These are phyloP conservation scores for Takashimella koratensis DNA, from an alignment of 1,284 basidiomycete species.

Conservation along the genomic window DNA sequence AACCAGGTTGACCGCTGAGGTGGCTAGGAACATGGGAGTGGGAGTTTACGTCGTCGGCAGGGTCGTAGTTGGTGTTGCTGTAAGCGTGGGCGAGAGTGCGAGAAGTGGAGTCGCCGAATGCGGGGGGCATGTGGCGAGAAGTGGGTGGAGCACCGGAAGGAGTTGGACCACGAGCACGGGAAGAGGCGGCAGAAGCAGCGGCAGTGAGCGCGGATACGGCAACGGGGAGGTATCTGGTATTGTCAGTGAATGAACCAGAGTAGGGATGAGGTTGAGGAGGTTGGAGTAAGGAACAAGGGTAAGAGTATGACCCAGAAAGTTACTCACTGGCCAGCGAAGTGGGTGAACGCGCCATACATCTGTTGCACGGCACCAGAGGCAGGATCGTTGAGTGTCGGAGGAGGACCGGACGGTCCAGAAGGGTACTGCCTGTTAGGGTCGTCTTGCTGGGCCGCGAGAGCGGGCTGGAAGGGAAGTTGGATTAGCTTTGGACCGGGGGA, in stretches of 20 bases:
- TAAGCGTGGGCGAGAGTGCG: conserved; percentile 5
- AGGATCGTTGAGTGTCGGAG: conserved; percentile 44
- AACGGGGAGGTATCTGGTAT: conserved; percentile 38
- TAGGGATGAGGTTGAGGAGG: neutral
- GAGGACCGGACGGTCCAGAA: conserved; percentile 19
- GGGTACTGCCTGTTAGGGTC: conserved; percentile 11
- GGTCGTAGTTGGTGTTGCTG: neutral
- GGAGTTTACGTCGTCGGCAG: conserved; percentile 2
- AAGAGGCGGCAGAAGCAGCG: conserved; percentile 18
- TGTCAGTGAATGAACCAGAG: neutral
- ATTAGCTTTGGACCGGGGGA: conserved; percentile 7
- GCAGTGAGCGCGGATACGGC: conserved; percentile 38
- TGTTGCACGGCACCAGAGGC: conserved; percentile 42
- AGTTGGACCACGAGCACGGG: conserved; percentile 3
- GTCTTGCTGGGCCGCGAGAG: conserved; percentile 4
- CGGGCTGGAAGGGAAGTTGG: neutral
- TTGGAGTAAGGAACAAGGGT: neutral
- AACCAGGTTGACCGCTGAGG: neutral
- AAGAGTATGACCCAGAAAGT: no score
- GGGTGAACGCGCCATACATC: conserved; percentile 31
- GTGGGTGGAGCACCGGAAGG: neutral
- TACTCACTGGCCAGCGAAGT: conserved; percentile 42
- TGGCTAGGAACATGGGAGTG: neutral
- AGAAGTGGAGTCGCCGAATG: neutral
- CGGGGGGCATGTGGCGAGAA: neutral